Conservation (phyloP, 1,284 basidiomycete genomes). For the Sporisorium exsertum region DNA sequence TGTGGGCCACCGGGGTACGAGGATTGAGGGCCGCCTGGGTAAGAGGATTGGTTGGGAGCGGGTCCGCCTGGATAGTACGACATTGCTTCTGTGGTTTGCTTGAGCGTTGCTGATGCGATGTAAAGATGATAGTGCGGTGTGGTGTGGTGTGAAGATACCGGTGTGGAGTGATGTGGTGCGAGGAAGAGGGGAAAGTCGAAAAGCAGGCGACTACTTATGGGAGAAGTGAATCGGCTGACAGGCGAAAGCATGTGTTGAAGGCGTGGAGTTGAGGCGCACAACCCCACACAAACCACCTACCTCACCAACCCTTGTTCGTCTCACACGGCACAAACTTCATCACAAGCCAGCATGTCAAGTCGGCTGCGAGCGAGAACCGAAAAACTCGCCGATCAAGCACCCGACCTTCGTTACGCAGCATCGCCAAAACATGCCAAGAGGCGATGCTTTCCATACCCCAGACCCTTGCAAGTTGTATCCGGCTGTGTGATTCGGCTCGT, state of each 20-base stretch:
- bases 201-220: conserved; percentile 7
- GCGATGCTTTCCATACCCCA: neutral
- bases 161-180: neutral
- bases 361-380: neutral
- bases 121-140: neutral
- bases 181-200: neutral
- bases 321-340: neutral
- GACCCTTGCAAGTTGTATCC: neutral
- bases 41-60: conserved; percentile 23
- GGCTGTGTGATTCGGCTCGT: neutral
- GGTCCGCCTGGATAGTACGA: conserved; percentile 30
- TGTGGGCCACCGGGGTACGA: conserved; percentile 36
- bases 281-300: neutral
- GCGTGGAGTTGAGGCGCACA: neutral
- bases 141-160: too few species aligned
- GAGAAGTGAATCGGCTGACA: neutral
- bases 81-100: conserved; percentile 9
- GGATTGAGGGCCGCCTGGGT: conserved; percentile 32
- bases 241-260: too few species aligned
- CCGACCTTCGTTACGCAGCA: neutral
- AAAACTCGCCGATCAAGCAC: conserved; percentile 3
- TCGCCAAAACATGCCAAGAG: neutral
- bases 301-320: neutral
- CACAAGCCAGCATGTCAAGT: too few species aligned
- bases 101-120: neutral